Conservation (phyloP, 208 protist species). For the Wallacemonas sp. region DNA sequence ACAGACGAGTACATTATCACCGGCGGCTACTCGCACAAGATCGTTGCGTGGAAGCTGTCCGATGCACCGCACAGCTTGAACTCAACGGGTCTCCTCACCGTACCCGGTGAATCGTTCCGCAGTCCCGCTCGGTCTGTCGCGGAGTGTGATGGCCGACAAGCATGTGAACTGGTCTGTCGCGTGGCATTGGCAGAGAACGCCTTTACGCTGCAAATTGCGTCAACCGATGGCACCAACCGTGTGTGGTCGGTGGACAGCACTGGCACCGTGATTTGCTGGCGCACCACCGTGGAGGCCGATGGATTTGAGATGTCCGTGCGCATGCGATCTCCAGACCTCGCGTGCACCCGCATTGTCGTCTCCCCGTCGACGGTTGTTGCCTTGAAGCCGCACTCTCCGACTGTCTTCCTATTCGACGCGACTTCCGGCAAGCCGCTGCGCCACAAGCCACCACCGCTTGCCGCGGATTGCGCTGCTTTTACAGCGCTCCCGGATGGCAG, state of each 20-base stretch:
- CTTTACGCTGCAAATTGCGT: constrained; percentile 52
- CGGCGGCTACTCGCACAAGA: constrained; percentile 58
- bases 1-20: constrained; percentile 62
- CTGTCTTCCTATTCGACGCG: constrained; percentile 67
- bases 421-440: constrained; percentile 47
- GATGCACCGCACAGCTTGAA: neutral
- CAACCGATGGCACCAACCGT: constrained; percentile 47
- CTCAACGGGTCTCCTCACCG: constrained; percentile 19
- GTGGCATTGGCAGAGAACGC: constrained; percentile 17
- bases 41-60: constrained; percentile 49
- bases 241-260: constrained; percentile 74
- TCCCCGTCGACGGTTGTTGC: constrained; percentile 4
- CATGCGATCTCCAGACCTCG: constrained; percentile 7
- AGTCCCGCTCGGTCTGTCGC: constrained; percentile 13
- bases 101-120: constrained; percentile 30
- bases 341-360: constrained; percentile 6
- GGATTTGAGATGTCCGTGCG: constrained; percentile 65
- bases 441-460: constrained; percentile 34
- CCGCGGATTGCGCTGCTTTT: constrained; percentile 25
- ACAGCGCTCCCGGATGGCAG: constrained; percentile 69
- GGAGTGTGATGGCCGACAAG: neutral
- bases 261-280: constrained; percentile 71
- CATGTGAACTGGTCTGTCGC: constrained; percentile 3
- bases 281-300: constrained; percentile 27
- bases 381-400: constrained; percentile 23